Conservation (phyloP, 2,329 filamentous ascomycete species). For the Colletotrichum sublineola region DNA sequence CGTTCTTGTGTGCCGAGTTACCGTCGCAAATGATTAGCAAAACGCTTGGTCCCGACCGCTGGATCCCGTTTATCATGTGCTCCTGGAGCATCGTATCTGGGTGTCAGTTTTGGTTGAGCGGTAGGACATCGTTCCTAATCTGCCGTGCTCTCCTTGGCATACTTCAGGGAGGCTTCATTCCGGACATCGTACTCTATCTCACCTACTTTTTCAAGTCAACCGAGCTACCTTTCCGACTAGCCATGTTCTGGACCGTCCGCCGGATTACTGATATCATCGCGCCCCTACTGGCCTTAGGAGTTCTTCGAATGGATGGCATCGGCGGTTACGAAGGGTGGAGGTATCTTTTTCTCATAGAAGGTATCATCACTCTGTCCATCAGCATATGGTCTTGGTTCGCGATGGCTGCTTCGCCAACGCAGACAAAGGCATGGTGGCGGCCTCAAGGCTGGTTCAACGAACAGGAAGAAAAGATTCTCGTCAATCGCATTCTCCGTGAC, state of each 20-base stretch:
- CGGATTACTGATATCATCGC: constrained; percentile 47
- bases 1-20: constrained; percentile 69
- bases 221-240: constrained; percentile 47
- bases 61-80: constrained; percentile 48
- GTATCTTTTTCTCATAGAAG: constrained; percentile 43
- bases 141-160: constrained; percentile 56
- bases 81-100: constrained; percentile 43
- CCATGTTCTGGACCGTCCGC: constrained; percentile 47
- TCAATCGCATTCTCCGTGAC: constrained; percentile 67
- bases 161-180: constrained; percentile 62
- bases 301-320: constrained; percentile 48
- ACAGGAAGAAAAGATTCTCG: constrained; percentile 69
- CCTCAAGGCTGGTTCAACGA: constrained; percentile 69
- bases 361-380: constrained; percentile 45
- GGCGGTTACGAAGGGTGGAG: constrained; percentile 46
- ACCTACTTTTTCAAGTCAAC: constrained; percentile 48
- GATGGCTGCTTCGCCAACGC: constrained; percentile 50
- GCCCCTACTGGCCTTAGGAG: constrained; percentile 47
- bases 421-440: constrained; percentile 61
- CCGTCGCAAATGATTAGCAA: constrained; percentile 73
- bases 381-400: constrained; percentile 50
- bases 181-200: constrained; percentile 45
- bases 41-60: constrained; percentile 54
- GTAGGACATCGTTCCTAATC: constrained; percentile 55
- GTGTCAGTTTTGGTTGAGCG: constrained; percentile 51